phyloP scores from a whole-genome alignment of 768 basidiomycete species.

The Tylopilus sp. region DNA sequence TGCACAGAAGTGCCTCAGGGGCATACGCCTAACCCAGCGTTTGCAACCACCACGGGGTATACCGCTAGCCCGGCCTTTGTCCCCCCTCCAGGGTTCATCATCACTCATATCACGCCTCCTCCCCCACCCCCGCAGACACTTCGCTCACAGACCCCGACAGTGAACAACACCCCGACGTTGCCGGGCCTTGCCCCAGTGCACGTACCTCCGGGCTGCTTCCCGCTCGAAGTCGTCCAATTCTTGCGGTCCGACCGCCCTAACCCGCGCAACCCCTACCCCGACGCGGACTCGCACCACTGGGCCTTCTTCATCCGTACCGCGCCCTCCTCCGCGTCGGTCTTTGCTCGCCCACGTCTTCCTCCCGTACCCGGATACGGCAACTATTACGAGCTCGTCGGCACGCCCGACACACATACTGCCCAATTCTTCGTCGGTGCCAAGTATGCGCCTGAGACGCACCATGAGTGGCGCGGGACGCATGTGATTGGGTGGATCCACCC shows the following conservation, averaged over 20 bases:
- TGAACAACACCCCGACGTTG: neutral
- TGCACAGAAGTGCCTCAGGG: constrained; percentile 1
- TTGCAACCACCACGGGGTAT: neutral
- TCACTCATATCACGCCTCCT: neutral
- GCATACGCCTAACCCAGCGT: neutral
- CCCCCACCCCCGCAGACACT: neutral
- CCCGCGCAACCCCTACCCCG: neutral
- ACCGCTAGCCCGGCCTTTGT: neutral
- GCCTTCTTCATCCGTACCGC: constrained; percentile 28
- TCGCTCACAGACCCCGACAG: neutral
- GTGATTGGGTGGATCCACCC: constrained; percentile 22
- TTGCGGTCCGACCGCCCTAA: constrained; percentile 17
- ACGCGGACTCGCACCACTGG: constrained; percentile 24
- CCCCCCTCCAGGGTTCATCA: neutral
- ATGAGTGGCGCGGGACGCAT: constrained; percentile 25
- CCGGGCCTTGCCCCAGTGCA: constrained; percentile 11
- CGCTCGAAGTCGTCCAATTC: constrained; percentile 30
- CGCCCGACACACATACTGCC: constrained; percentile 24
- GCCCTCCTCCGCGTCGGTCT: constrained; percentile 9
- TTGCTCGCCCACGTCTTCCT: constrained; percentile 16
- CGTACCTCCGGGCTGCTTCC: constrained; percentile 16
- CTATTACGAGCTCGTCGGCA: constrained; percentile 27
- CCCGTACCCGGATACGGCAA: constrained; percentile 14
- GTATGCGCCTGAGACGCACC: constrained; percentile 9
- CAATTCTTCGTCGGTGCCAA: constrained; percentile 6